These are phyloP conservation scores for Solanum hybrid DNA, from an alignment of 305 asterid species.

Conservation along the genomic window DNA sequence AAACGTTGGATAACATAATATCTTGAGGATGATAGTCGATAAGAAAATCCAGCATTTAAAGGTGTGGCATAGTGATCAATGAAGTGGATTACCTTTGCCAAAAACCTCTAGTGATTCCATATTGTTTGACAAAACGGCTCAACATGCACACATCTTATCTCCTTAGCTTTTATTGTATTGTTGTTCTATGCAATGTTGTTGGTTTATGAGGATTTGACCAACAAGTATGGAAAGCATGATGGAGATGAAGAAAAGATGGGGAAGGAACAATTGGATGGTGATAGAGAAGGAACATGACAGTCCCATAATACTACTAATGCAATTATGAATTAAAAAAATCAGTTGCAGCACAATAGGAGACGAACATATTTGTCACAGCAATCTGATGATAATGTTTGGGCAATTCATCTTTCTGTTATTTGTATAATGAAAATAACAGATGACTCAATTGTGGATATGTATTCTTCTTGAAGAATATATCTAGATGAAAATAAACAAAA, in stretches of 20 bases:
- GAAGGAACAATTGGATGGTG: background rate
- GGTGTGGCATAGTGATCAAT: background rate
- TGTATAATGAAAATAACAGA: background rate
- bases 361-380: background rate
- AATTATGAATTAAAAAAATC: background rate
- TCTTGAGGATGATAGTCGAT: background rate
- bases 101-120: background rate
- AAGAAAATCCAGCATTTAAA: background rate
- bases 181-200: no score
- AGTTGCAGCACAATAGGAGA: background rate
- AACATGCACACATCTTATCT: background rate
- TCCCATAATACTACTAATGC: background rate
- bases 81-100: background rate
- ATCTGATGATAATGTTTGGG: background rate
- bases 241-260: background rate
- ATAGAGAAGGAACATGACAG: background rate
- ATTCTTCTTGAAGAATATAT: background rate
- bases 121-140: background rate
- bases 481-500: background rate
- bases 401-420: background rate
- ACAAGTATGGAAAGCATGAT: background rate
- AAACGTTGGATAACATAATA: background rate
- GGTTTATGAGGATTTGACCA: background rate
- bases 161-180: no score
- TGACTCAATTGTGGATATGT: background rate